Evolutionary conservation across 169 alveolate species (phyloP).

Genomic region (Amoebophrya sp.): DNA sequence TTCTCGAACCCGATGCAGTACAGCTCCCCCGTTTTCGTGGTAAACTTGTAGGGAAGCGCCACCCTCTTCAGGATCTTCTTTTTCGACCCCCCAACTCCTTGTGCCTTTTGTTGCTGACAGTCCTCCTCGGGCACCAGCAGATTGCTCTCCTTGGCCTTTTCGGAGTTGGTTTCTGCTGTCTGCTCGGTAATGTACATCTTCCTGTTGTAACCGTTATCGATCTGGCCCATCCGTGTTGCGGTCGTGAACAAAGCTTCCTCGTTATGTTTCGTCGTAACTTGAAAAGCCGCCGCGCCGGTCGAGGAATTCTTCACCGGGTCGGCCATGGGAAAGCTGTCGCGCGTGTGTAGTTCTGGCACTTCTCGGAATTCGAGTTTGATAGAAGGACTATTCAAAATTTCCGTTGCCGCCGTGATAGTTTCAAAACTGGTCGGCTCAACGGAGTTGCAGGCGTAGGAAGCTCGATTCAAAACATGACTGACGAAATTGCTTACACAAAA

Average conservation of each 20-base stretch:
- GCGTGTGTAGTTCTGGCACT: neutral
- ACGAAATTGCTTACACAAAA: too few species aligned
- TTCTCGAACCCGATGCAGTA: neutral
- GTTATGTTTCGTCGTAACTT: neutral
- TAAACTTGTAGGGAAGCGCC: neutral
- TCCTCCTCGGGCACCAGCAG: neutral
- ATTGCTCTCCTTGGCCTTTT: neutral
- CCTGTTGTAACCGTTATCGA: neutral
- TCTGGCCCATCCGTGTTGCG: neutral
- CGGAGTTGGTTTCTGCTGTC: neutral
- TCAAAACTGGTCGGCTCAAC: too few species aligned
- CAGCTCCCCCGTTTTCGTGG: neutral
- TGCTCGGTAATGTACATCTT: neutral
- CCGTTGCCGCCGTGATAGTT: too few species aligned
- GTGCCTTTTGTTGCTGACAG: neutral
- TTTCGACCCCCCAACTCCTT: neutral
- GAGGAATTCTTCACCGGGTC: neutral
- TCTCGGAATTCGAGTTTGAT: neutral
- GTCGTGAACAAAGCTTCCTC: neutral
- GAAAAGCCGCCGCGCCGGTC: too few species aligned
- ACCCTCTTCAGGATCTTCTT: neutral
- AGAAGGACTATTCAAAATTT: too few species aligned
- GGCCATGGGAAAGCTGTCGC: neutral
- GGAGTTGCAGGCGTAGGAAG: too few species aligned
- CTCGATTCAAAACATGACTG: too few species aligned